phyloP scores from a whole-genome alignment of 768 basidiomycete species.

The Collybia mongolica region DNA sequence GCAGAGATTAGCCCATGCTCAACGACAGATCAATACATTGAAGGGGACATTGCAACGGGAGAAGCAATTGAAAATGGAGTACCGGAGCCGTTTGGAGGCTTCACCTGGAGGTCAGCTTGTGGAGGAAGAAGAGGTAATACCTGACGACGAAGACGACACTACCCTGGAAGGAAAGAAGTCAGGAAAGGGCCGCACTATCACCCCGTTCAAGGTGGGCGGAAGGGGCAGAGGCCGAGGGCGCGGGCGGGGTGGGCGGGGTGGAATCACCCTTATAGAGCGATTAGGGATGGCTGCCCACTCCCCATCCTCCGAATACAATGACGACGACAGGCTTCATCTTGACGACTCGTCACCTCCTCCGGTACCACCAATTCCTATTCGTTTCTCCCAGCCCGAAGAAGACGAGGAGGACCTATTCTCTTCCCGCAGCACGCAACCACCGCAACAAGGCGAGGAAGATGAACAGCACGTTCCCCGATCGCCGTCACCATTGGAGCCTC shows the following conservation, averaged over 20 bases:
- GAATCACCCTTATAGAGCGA: constrained; percentile 57
- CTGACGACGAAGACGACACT: constrained; percentile 44
- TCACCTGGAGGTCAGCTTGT: constrained; percentile 33
- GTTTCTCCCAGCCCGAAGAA: constrained; percentile 29
- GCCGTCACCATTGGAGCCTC: constrained; percentile 35
- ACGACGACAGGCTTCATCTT: constrained; percentile 27
- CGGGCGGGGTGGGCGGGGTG: constrained; percentile 47
- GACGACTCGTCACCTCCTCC: constrained; percentile 36
- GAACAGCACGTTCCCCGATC: constrained; percentile 27
- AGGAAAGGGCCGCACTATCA: constrained; percentile 35
- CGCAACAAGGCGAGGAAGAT: constrained; percentile 22
- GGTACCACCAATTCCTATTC: constrained; percentile 39
- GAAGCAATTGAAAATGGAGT: constrained; percentile 78
- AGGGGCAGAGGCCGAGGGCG: constrained; percentile 49
- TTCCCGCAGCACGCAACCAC: constrained; percentile 13
- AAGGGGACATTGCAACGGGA: constrained; percentile 78
- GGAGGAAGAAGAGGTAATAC: constrained; percentile 45
- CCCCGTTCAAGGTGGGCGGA: constrained; percentile 57
- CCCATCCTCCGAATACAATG: constrained; percentile 49
- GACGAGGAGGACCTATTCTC: constrained; percentile 38
- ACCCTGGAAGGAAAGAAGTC: constrained; percentile 33
- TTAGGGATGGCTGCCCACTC: constrained; percentile 57
- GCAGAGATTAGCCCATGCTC: constrained; percentile 81
- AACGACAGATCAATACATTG: constrained; percentile 81
- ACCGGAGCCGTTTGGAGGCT: constrained; percentile 52